Base-by-base conservation (phyloP, 2,329 filamentous ascomycete genomes). In the Trichoderma aggressivum region DNA sequence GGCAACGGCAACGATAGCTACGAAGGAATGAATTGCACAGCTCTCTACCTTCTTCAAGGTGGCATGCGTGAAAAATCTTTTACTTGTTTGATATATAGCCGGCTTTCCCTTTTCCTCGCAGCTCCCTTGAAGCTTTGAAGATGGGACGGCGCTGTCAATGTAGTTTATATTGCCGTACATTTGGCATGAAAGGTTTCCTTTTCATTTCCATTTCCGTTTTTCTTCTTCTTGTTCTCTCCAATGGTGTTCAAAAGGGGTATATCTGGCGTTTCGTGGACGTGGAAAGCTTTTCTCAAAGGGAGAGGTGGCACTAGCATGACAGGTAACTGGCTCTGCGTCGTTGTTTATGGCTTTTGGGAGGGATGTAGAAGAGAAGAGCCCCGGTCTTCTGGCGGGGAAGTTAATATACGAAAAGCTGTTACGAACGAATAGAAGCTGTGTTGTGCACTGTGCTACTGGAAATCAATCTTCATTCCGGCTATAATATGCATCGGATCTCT, bases 181-280 rank as follows among this genome's bases (percentile, higher is more conserved):
- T 34, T 63, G 59, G 50, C 34, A 47, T 43, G 58, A 30, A 16
- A 10, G 21, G 24, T 34, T 53, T 30, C 7, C 0, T 18, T 36
- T 14, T 26, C 43, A 18, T 16, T 43, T 28, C 16, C 24, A 4
- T n/a, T 68, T 36, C 28, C 58, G 1, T 36, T n/a, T 21, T 26
- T 12, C 24, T 68, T 53, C 43, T 34, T 43, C 7, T 16, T n/a
- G n/a, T n/a, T n/a, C 26, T n/a, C 43, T 39, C n/a, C 18, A 62
- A 34, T n/a, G 69, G 61, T 66, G 62, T 71, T 43, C 53, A 69
- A 61, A 61, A 39, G 62, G 62, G 69, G 30, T 66, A 71, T 66
- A 71, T 61, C 30, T 60, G 69, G 69, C 69, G 69, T 71, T 71
- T 60, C 39, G 62, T 47, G 62, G 61, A 65, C 11, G 53, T 71